Percentiles rank a stretch among this genome's conserved stretches.
Evolutionary conservation across 139 green algal genomes (phyloP).

Genomic region (Chlorella sp.): DNA sequence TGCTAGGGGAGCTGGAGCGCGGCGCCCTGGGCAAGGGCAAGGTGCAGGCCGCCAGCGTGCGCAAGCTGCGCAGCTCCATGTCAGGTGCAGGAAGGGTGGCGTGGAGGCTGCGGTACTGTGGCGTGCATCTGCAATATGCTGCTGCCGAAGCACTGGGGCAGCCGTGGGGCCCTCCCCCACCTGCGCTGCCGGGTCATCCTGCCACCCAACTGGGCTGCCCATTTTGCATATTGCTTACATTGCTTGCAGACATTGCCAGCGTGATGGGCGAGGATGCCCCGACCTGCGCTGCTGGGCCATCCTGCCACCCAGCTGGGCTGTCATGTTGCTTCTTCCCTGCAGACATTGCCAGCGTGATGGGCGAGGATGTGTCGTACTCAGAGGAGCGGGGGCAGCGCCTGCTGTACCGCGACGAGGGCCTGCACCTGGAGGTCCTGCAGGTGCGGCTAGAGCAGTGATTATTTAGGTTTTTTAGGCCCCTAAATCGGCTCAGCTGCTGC

Average conservation of each 20-base stretch:
- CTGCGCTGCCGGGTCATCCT: too few relatives aligned
- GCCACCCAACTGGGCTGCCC: neutral
- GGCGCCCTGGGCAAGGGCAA: constrained; percentile 46
- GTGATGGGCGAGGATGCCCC: neutral
- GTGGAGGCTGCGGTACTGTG: neutral
- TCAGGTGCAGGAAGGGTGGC: neutral
- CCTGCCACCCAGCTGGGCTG: neutral
- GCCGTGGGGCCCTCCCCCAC: too few relatives aligned
- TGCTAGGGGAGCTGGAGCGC: constrained; percentile 42
- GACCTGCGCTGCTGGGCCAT: too few relatives aligned
- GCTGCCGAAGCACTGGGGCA: too few relatives aligned
- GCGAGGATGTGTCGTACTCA: constrained; percentile 25
- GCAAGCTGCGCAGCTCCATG: constrained; percentile 5
- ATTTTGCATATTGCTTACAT: neutral
- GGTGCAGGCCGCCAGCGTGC: constrained; percentile 43
- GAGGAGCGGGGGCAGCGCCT: constrained; percentile 41
- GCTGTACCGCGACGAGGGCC: constrained; percentile 48
- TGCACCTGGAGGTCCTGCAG: constrained; percentile 59
- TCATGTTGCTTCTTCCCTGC: neutral
- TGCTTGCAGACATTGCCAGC: neutral
- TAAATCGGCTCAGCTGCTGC: too few relatives aligned
- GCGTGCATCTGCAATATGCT: too few relatives aligned
- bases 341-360: neutral
- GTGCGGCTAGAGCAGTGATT: too few relatives aligned
- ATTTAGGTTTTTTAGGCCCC: too few relatives aligned